Evolutionary conservation across 768 basidiomycete species (phyloP), one percentile per base, ranked within the genome.

Genomic region (Sistotremastrum suecicum): DNA sequence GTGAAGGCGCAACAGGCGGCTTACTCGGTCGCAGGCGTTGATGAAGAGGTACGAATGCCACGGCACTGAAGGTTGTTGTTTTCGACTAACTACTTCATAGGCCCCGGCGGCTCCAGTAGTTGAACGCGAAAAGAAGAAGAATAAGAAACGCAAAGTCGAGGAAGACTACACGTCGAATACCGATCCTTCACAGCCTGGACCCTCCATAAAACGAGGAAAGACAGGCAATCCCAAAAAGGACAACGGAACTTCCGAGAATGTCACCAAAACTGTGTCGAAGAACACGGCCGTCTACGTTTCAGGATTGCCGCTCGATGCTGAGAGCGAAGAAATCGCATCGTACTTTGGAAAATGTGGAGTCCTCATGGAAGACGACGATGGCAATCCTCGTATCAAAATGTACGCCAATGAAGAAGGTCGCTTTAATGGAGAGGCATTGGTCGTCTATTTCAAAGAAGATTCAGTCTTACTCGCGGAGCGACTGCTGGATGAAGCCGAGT

Each of bases 361-460:
- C 33, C 77, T 99, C 44, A 82, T 97, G 58, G 88, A 94, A 56
- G 90, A 89, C 50, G 83, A 91, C 54, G 68, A 79, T n/a, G 91
- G 87, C 2, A 76, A 87, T 47, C 80, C 83, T n/a, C 88, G 92
- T 58, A 75, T 98, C 59, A 99, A 99, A 69, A 71, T 98, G 68
- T 99, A 99, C 61, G 83, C 85, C 40, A 77, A 76, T 48, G 88
- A 87, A 4, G 76, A 86, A 49, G 91, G 92, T 34, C 58, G 72
- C 29, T 95, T 97, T 63, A 95, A 76, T 53, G 94, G 95, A 36
- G 94, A 98, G 53, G 94, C 91, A 2, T 65, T 98, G 52, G 81
- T 99, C 47, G 90, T 97, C 34, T 99, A 86, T 63, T 94, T 97
- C 71, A 95, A 95, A 62, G 90, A 94, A 60, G 92, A 90, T 49